Percentiles rank a stretch among this genome's conserved stretches.
phyloP scores from a whole-genome alignment of 2,329 filamentous ascomycete species.

The Pezicula rhizophila region DNA sequence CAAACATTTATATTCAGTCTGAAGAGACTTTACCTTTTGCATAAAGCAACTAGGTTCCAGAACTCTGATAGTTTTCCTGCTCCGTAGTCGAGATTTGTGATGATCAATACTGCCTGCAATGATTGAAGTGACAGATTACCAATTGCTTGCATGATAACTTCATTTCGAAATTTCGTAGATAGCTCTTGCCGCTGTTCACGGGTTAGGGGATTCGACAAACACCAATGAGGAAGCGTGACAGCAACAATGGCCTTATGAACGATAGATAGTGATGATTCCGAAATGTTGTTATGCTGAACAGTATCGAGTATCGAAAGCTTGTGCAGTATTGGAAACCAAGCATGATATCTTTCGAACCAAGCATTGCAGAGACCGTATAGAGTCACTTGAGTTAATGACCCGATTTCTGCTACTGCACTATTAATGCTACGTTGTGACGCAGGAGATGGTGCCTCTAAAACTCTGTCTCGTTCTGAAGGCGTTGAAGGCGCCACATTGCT shows the following conservation, averaged over 20 bases:
- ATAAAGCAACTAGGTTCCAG: conserved; percentile 29
- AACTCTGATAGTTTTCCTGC: conserved; percentile 26
- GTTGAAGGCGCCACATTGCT: neutral
- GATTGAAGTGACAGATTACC: conserved; percentile 23
- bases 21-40: conserved; percentile 18
- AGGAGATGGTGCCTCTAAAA: neutral
- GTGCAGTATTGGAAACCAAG: conserved; percentile 30
- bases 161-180: conserved; percentile 21
- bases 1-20: neutral
- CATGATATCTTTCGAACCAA: conserved; percentile 32
- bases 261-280: conserved; percentile 17
- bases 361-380: conserved; percentile 19
- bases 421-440: conserved; percentile 4
- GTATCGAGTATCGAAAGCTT: conserved; percentile 8
- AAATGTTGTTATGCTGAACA: conserved; percentile 2
- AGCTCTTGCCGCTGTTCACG: conserved; percentile 16
- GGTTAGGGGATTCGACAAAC: conserved; percentile 16
- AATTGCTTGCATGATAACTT: conserved; percentile 25
- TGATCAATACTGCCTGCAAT: conserved; percentile 27
- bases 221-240: conserved; percentile 24
- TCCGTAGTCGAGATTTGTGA: conserved; percentile 26
- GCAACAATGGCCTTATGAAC: conserved; percentile 26
- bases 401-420: conserved; percentile 4
- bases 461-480: conserved; percentile 16
- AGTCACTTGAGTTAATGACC: conserved; percentile 10